These are phyloP conservation scores for Botrytis cinerea DNA, from an alignment of 2,329 filamentous ascomycete species.

Conservation along the genomic window DNA sequence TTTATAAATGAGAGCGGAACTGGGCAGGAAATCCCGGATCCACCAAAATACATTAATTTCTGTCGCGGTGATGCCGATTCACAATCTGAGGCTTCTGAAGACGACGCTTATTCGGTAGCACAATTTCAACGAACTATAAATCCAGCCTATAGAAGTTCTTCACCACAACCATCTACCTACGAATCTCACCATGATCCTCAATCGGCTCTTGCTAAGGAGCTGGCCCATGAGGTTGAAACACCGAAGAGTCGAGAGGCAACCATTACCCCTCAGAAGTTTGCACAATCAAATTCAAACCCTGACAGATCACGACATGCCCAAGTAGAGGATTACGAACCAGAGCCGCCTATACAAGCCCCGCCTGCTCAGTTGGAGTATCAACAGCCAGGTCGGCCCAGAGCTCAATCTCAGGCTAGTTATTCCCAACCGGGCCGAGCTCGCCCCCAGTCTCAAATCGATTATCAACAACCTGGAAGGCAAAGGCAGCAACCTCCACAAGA, in stretches of 20 bases:
- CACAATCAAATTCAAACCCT: constrained; percentile 31
- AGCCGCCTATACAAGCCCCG: constrained; percentile 35
- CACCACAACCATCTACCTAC: constrained; percentile 89
- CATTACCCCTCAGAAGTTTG: constrained; percentile 53
- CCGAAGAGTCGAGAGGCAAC: constrained; percentile 51
- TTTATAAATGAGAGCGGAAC: constrained; percentile 92
- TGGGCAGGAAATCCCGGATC: constrained; percentile 94
- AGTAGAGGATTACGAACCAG: constrained; percentile 37
- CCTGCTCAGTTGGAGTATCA: constrained; percentile 18
- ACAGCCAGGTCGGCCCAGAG: constrained; percentile 17
- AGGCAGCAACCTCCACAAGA: constrained; percentile 21
- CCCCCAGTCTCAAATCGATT: constrained; percentile 17
- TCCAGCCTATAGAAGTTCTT: constrained; percentile 92
- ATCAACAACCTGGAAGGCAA: constrained; percentile 22
- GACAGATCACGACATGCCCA: constrained; percentile 30
- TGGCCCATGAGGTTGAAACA: constrained; percentile 57
- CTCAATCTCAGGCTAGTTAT: constrained; percentile 23
- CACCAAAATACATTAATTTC: constrained; percentile 98
- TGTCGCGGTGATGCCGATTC: constrained; percentile 86
- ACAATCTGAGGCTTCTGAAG: constrained; percentile 80
- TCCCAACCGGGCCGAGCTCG: constrained; percentile 17
- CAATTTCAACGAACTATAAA: constrained; percentile 96
- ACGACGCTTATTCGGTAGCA: constrained; percentile 89
- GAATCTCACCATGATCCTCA: constrained; percentile 90
- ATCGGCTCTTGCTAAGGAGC: constrained; percentile 67